phyloP scores from a whole-genome alignment of 192 early-diverging fungal species.

The Coemansia sp. region DNA sequence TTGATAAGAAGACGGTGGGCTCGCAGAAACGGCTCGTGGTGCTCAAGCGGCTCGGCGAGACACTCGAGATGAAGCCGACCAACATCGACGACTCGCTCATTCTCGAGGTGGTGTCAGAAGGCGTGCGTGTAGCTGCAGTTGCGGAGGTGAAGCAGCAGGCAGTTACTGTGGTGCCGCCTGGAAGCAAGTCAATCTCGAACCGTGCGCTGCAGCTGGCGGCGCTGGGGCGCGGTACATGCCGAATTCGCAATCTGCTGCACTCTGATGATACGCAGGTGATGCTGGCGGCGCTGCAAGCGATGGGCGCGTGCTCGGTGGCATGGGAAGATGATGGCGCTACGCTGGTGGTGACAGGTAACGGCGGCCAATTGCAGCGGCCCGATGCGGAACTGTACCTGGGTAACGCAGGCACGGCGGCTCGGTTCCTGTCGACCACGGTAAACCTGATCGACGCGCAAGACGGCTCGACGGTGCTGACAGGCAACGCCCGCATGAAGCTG shows the following conservation, averaged over 20 bases:
- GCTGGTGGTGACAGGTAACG: slow-evolving; percentile 78
- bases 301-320: slow-evolving; percentile 79
- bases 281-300: slow-evolving; percentile 85
- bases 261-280: slow-evolving; percentile 99
- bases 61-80: slow-evolving; percentile 78
- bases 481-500: slow-evolving; percentile 97
- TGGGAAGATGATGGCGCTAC: slow-evolving; percentile 95
- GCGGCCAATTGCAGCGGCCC: slow-evolving; percentile 73
- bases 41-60: slow-evolving; percentile 79
- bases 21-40: slow-evolving; percentile 89
- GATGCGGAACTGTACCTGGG: slow-evolving; percentile 84
- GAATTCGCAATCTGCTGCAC: slow-evolving; percentile 83
- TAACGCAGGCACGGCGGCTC: slow-evolving; percentile 95
- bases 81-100: slow-evolving; percentile 84
- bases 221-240: slow-evolving; percentile 76
- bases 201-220: slow-evolving; percentile 90
- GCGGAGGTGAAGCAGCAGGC: slow-evolving; percentile 10
- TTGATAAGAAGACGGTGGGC: slow-evolving; percentile 97
- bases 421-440: slow-evolving; percentile 89
- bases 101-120: slow-evolving; percentile 75
- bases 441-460: slow-evolving; percentile 63
- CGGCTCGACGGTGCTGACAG: slow-evolving; percentile 71
- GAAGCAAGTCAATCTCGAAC: slow-evolving; percentile 98
- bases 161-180: slow-evolving; percentile 68
- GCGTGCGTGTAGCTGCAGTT: slow-evolving; percentile 67